A percentile compares a stretch with the other conserved stretches of the same genome.
phyloP scores from a whole-genome alignment of 495 filamentous ascomycete genomes.

The Ascobolus immersus region DNA sequence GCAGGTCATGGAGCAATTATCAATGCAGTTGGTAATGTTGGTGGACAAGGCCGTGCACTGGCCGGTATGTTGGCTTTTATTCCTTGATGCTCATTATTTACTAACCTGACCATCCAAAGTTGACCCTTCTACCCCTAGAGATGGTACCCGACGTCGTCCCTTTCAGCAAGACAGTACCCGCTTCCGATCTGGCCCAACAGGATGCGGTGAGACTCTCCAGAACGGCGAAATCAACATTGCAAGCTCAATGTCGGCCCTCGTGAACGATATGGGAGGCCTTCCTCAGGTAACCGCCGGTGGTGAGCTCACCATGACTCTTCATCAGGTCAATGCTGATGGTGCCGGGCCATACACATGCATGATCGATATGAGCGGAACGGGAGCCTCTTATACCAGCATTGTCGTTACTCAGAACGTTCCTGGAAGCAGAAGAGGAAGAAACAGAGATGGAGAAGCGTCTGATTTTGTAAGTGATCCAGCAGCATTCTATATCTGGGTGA shows the following conservation, averaged over 20 bases:
- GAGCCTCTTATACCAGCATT: conserved; percentile 3
- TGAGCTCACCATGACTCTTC: conserved; percentile 25
- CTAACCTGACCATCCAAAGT: conserved; percentile 1
- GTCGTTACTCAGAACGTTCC: too few relatives aligned
- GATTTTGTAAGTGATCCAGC: too few relatives aligned
- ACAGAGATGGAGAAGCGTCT: too few relatives aligned
- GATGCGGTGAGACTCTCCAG: conserved; percentile 24
- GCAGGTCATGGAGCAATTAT: conserved; percentile 26
- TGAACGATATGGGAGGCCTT: conserved; percentile 22
- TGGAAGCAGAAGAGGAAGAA: too few relatives aligned
- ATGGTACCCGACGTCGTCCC: conserved; percentile 24
- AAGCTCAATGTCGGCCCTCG: conserved; percentile 17
- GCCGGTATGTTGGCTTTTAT: conserved; percentile 14
- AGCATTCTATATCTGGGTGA: too few relatives aligned
- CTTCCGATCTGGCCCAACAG: conserved; percentile 16
- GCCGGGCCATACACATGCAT: conserved; percentile 25
- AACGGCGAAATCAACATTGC: conserved; percentile 27
- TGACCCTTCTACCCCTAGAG: conserved; percentile 19
- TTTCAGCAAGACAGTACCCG: conserved; percentile 30
- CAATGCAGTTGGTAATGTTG: conserved; percentile 22
- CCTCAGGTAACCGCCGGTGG: conserved; percentile 26
- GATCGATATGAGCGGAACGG: conserved; percentile 20
- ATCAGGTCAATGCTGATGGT: conserved; percentile 27
- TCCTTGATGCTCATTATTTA: background rate
- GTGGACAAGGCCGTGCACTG: conserved; percentile 18